Conservation (phyloP, 306 rosid species). For the Quercus dentata region DNA sequence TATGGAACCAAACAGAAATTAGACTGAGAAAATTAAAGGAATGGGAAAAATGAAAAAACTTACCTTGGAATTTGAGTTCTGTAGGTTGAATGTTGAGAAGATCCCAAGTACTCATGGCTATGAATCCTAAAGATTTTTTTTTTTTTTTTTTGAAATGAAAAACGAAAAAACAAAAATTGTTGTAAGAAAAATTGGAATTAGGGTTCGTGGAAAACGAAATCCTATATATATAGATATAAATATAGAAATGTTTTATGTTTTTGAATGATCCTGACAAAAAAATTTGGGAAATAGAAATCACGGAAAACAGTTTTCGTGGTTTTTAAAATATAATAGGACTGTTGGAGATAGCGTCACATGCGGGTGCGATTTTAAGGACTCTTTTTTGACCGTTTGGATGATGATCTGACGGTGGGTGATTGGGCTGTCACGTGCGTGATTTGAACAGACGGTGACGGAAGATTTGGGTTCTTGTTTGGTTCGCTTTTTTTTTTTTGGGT, state of each 20-base stretch:
- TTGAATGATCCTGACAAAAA: neutral
- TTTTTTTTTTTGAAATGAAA: neutral
- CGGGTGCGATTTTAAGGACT: neutral
- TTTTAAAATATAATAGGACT: neutral
- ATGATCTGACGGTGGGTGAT: neutral
- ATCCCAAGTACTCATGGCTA: conserved; percentile 38
- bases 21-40: neutral
- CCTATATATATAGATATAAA: neutral
- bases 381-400: no score
- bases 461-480: neutral
- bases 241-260: no score
- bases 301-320: neutral
- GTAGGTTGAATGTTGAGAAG: conserved; percentile 39
- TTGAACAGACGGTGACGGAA: neutral
- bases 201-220: neutral
- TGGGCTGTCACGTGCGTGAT: neutral
- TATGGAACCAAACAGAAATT: neutral
- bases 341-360: neutral
- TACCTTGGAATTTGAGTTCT: conserved; percentile 50
- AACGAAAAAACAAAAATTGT: neutral
- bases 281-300: no score
- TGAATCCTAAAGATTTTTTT: neutral
- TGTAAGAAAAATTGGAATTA: neutral
- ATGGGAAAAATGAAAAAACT: neutral
- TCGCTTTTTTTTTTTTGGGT: neutral